Base-by-base conservation (phyloP, 2,329 filamentous ascomycete species). In the Coniochaeta sp. region DNA sequence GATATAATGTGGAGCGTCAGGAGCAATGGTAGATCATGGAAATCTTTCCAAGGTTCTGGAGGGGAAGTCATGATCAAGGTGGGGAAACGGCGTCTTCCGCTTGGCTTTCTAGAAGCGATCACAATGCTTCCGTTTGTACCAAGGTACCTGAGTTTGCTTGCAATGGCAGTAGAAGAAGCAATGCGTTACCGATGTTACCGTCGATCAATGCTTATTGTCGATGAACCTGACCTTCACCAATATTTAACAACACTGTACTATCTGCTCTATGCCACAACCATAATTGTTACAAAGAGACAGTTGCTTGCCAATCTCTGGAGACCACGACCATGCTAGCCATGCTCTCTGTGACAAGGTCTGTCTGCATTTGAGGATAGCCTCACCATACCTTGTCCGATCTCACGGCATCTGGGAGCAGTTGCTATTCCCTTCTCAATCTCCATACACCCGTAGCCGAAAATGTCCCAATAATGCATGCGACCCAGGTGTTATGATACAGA, bases 21-120 rank as follows among this genome's bases (percentile, higher is more conserved):
- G 33, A 34, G 31, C 34, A 31, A 57, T 57, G 54, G 54, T 38
- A n/a, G 54, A 57, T 38, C 54, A 34, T 34, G 52, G 9, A 56
- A 57, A 8, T 24, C 31, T 31, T 57, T 57, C 34, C 31, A 34
- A 57, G 54, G 24, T 34, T 34, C 33, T 38, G 31, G 54, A 57
- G 33, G 31, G 31, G n/a, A 57, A 38, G 31, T 17, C 31, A 22
- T 31, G 31, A 57, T 34, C 14, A 55, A 36, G 54, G 54, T 57
- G 54, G 54, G 54, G 54, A 57, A 57, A 31, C 54, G 54, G 54
- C 28, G 54, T 75, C 54, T 75, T 72, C 36, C 73, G 17, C 16
- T 34, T 33, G 5, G 24, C 74, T 17, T 38, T 17, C 34, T 38
- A 12, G 34, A 38, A 38, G 34, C 34, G 34, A 38, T 38, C 34